These are phyloP conservation scores for Fomitopsis palustris DNA, from an alignment of 1,284 basidiomycete genomes.

Conservation along the genomic window DNA sequence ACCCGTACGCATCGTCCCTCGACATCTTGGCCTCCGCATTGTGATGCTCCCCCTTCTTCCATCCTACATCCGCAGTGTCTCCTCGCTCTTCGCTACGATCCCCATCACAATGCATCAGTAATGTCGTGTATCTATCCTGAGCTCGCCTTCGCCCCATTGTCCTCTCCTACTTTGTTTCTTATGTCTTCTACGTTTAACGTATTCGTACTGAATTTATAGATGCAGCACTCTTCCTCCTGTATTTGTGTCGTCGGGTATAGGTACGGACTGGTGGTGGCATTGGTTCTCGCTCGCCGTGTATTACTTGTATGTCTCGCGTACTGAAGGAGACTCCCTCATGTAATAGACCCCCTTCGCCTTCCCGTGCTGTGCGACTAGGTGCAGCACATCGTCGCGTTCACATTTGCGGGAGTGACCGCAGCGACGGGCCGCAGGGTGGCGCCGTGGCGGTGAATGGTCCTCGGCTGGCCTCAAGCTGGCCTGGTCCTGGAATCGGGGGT, in stretches of 20 bases:
- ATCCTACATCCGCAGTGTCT: background rate
- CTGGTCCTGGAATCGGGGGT: background rate
- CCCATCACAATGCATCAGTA: conserved; percentile 5
- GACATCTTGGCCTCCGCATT: conserved; percentile 14
- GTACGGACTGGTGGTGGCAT: background rate
- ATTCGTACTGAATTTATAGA: conserved; percentile 10
- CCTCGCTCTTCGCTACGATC: background rate
- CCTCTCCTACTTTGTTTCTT: background rate
- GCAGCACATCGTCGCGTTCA: background rate
- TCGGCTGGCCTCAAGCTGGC: background rate
- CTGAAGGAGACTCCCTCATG: background rate
- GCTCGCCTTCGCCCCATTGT: background rate
- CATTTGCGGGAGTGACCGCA: background rate
- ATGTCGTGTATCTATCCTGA: conserved; percentile 10
- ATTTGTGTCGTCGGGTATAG: background rate
- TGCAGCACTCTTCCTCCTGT: conserved; percentile 3
- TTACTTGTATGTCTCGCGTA: background rate
- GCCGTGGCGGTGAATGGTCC: background rate
- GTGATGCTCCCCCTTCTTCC: conserved; percentile 12
- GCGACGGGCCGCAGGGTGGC: background rate
- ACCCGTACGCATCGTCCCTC: conserved; percentile 25
- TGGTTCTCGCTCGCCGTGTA: background rate
- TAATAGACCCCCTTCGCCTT: background rate
- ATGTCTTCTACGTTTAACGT: conserved; percentile 4
- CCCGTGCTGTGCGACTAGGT: no score